Base-by-base conservation (phyloP, 1,139 yeast species). In the Candida pseudocylindracea region DNA sequence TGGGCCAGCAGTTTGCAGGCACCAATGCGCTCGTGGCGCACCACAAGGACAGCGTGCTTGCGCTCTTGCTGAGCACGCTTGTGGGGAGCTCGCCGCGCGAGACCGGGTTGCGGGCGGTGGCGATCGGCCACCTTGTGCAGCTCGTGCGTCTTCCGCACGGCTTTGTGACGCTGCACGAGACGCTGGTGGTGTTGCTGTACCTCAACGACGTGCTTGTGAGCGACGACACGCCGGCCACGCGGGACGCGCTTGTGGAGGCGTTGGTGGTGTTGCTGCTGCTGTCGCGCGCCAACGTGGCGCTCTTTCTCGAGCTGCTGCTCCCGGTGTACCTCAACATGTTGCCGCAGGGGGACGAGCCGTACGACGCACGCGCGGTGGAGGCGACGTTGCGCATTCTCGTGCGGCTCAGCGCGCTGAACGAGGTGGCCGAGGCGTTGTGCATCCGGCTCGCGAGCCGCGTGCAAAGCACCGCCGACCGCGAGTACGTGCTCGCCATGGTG, bases 81-180 rank as follows among this genome's bases (percentile, higher is more conserved):
- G 57, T 83, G 34, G 68, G 73, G 48, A 63, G 74, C 0, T 60
- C 80, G 1, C 70, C 92, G 0, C 60, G 60, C 34, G 51, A 67
- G 28, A 93, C 78, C 42, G 70, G 71, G 24, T 65, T 81, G 0
- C 57, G 83, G 34, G 65, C 83, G 42, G 62, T 75, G 30, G 54
- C 74, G 33, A 67, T 85, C 1, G 57, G 78, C 28, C 67, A 67
- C 33, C 80, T 76, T 34, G 59, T 83, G 36, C 57, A 68, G 1
- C 66, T 67, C 36, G 45, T 76, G 34, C 52, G 67, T 20, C 54
- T 54, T 28, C 52, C 73, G 40, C 47, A 52, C 2, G 51, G 50
- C 1, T 69, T 66, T 38, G 50, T 79, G 31, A 50, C 49, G 9
- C 42, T 44, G 2, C 66, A 66, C 33, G 93, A 83, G 42, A 48